These are phyloP conservation scores for Exophiala xenobiotica DNA, from an alignment of 2,329 filamentous ascomycete species.

Conservation along the genomic window DNA sequence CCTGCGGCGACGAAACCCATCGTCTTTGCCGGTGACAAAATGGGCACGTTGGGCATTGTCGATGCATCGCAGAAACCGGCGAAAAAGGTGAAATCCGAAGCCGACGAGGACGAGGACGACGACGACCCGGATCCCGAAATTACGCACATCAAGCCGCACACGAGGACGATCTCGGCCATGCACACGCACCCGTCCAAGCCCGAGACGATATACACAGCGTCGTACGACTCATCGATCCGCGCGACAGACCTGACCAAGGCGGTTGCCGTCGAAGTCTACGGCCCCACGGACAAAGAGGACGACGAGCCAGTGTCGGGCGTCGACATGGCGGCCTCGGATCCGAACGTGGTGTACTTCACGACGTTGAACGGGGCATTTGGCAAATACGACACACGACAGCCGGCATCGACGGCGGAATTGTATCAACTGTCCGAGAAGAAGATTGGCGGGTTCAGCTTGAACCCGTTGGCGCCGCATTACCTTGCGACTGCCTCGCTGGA, in stretches of 20 bases:
- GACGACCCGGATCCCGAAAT: conserved; percentile 72
- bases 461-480: conserved; percentile 76
- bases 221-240: conserved; percentile 90
- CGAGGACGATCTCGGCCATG: conserved; percentile 82
- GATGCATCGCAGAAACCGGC: conserved; percentile 73
- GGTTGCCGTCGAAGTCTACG: conserved; percentile 77
- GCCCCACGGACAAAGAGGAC: conserved; percentile 64
- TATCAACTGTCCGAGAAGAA: conserved; percentile 87
- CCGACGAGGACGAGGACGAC: conserved; percentile 60
- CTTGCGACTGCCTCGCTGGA: conserved; percentile 88
- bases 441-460: conserved; percentile 87
- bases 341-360: conserved; percentile 79
- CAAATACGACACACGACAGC: conserved; percentile 70
- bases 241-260: conserved; percentile 81
- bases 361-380: conserved; percentile 80
- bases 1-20: conserved; percentile 82
- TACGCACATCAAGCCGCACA: conserved; percentile 85
- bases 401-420: conserved; percentile 58
- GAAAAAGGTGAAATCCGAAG: conserved; percentile 37
- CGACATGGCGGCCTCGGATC: conserved; percentile 70
- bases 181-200: conserved; percentile 71
- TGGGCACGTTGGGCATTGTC: conserved; percentile 85
- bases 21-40: conserved; percentile 90
- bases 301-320: conserved; percentile 82
- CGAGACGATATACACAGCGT: conserved; percentile 77